Evolutionary conservation across 768 basidiomycete species (phyloP).

Genomic region (Trametopsis cervina): DNA sequence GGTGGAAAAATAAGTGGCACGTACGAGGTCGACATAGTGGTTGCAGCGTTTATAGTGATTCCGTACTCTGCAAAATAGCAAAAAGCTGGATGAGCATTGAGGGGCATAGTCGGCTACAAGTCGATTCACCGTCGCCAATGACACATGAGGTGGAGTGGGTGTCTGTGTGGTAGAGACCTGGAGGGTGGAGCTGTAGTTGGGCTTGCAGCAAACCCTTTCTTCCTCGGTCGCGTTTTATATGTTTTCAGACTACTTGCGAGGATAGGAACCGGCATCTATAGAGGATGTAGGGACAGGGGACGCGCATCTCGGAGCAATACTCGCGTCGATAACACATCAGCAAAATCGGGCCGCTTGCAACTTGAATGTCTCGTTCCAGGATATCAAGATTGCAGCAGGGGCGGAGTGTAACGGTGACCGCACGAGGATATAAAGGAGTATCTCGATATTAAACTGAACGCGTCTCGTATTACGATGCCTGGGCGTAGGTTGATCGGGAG

Average conservation of each 20-base stretch:
- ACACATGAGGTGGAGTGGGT: slow-evolving; percentile 45
- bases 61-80: slow-evolving; percentile 43
- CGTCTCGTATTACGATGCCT: not conserved
- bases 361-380: slow-evolving; percentile 18
- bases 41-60: slow-evolving; percentile 52
- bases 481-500: slow-evolving; percentile 16
- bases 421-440: slow-evolving; percentile 17
- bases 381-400: slow-evolving; percentile 24
- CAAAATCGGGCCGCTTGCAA: slow-evolving; percentile 19
- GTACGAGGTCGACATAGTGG: slow-evolving; percentile 48
- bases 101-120: slow-evolving; percentile 3
- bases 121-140: slow-evolving; percentile 56
- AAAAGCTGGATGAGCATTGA: not conserved
- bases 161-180: slow-evolving; percentile 17
- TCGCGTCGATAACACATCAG: slow-evolving; percentile 24
- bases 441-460: not conserved
- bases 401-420: slow-evolving; percentile 20
- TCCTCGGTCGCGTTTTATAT: slow-evolving; percentile 20
- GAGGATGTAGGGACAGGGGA: not conserved
- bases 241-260: not conserved
- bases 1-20: slow-evolving; percentile 18
- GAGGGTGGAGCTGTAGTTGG: slow-evolving; percentile 12
- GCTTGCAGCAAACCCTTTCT: slow-evolving; percentile 2
- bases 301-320: slow-evolving; percentile 4
- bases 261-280: slow-evolving; percentile 10